Evolutionary conservation across 805 yeast genomes (phyloP).

Genomic region (Cyberlindnera petersonii): DNA sequence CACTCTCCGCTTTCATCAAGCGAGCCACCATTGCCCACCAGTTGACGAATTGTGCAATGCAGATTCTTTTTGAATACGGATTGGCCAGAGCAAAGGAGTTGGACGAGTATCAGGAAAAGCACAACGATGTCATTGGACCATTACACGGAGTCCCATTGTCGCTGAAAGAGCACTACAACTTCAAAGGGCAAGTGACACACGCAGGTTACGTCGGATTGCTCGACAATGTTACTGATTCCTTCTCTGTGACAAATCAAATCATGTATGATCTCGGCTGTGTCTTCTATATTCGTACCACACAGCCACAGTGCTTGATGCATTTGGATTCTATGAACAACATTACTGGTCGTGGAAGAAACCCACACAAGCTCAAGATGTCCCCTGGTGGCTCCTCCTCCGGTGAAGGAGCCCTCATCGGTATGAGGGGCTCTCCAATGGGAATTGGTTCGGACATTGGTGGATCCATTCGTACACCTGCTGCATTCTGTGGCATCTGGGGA

Average conservation of each 20-base stretch:
- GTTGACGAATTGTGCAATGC: constrained; percentile 56
- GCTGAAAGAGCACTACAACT: constrained; percentile 60
- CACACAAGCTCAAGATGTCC: constrained; percentile 52
- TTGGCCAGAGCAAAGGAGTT: constrained; percentile 49
- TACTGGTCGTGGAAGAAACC: constrained; percentile 56
- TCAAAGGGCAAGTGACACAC: constrained; percentile 50
- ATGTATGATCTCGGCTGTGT: constrained; percentile 40
- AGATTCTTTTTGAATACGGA: constrained; percentile 64
- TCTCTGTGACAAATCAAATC: constrained; percentile 45
- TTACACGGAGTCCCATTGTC: constrained; percentile 69
- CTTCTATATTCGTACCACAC: constrained; percentile 59
- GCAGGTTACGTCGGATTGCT: constrained; percentile 56
- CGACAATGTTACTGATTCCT: constrained; percentile 43
- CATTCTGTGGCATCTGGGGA: constrained; percentile 59
- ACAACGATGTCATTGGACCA: constrained; percentile 58
- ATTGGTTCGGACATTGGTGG: constrained; percentile 74
- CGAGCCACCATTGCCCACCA: constrained; percentile 62
- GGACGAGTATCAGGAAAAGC: constrained; percentile 46
- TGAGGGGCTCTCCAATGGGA: constrained; percentile 59
- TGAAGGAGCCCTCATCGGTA: constrained; percentile 60
- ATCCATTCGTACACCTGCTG: constrained; percentile 64
- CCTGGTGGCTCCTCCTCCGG: constrained; percentile 77
- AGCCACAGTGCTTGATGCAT: constrained; percentile 71
- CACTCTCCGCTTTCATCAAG: constrained; percentile 29
- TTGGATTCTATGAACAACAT: constrained; percentile 58